Conservation (phyloP, 2,329 filamentous ascomycete species). For the Dothideomycetidae sp. region DNA sequence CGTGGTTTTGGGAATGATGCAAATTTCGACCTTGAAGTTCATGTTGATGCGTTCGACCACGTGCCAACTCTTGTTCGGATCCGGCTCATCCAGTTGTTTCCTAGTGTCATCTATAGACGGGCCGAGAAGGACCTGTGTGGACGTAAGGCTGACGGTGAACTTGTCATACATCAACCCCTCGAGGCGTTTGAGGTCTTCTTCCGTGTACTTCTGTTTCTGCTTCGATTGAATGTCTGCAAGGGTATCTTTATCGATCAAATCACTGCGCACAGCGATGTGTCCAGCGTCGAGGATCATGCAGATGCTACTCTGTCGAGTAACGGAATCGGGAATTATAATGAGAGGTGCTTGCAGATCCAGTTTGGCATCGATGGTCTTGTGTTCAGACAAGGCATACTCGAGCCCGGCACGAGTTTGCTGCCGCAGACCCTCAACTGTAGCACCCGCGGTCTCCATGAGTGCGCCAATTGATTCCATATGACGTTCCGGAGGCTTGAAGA, state of each 20-base stretch:
- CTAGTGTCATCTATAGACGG: conserved; percentile 86
- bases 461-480: conserved; percentile 98
- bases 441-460: conserved; percentile 86
- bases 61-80: conserved; percentile 55
- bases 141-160: conserved; percentile 82
- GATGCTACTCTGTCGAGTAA: conserved; percentile 63
- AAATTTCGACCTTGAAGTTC: conserved; percentile 89
- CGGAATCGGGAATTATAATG: conserved; percentile 90
- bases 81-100: conserved; percentile 56
- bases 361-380: conserved; percentile 95
- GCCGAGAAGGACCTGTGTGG: conserved; percentile 89
- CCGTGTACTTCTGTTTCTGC: conserved; percentile 72
- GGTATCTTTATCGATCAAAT: conserved; percentile 83
- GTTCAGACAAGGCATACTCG: conserved; percentile 91
- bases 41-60: conserved; percentile 96
- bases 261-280: conserved; percentile 86
- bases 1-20: conserved; percentile 89
- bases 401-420: conserved; percentile 92
- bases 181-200: conserved; percentile 74
- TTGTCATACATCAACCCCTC: conserved; percentile 97
- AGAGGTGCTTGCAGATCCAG: conserved; percentile 89
- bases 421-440: conserved; percentile 84
- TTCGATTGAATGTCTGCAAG: conserved; percentile 83
- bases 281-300: conserved; percentile 93
- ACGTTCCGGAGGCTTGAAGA: conserved; percentile 89